These are phyloP conservation scores for Ceratobasidium sp. DNA, from an alignment of 1,284 basidiomycete genomes.

Conservation along the genomic window DNA sequence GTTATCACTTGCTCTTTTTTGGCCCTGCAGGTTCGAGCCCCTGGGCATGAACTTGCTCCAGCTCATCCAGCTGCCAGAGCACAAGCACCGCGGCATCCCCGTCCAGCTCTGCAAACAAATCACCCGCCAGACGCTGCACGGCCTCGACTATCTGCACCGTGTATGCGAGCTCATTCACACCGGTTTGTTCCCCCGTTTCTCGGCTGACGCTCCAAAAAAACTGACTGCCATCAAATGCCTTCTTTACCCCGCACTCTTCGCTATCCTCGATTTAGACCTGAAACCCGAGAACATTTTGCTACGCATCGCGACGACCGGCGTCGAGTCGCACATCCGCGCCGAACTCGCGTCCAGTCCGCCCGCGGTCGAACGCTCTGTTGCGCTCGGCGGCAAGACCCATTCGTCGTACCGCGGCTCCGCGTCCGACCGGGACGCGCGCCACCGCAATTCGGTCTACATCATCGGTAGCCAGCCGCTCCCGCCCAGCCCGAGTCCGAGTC, in stretches of 20 bases:
- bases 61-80: slow-evolving; percentile 80
- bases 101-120: slow-evolving; percentile 95
- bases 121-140: slow-evolving; percentile 94
- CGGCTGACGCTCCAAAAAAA: slow-evolving; percentile 14
- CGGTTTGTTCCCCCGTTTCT: slow-evolving; percentile 48
- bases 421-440: not conserved
- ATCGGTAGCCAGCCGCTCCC: slow-evolving; percentile 94
- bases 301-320: slow-evolving; percentile 84
- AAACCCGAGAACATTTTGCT: slow-evolving; percentile 99
- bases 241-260: slow-evolving; percentile 27
- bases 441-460: slow-evolving; percentile 69
- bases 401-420: not conserved
- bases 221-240: too few relatives aligned
- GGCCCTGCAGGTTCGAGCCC: slow-evolving; percentile 96
- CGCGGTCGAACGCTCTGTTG: slow-evolving; percentile 6
- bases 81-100: slow-evolving; percentile 75
- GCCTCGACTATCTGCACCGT: slow-evolving; percentile 96
- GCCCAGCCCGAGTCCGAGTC: slow-evolving; percentile 68
- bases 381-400: slow-evolving; percentile 4
- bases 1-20: slow-evolving; percentile 26
- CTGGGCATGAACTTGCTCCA: slow-evolving; percentile 98
- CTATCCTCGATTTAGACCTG: slow-evolving; percentile 64
- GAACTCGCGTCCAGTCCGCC: slow-evolving; percentile 33
- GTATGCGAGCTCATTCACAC: slow-evolving; percentile 96
- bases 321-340: slow-evolving; percentile 87